Evolutionary conservation across 73 alveolate species (phyloP), one percentile per base, ranked within the genome.

Genomic region (Paramecium tetraurelia): DNA sequence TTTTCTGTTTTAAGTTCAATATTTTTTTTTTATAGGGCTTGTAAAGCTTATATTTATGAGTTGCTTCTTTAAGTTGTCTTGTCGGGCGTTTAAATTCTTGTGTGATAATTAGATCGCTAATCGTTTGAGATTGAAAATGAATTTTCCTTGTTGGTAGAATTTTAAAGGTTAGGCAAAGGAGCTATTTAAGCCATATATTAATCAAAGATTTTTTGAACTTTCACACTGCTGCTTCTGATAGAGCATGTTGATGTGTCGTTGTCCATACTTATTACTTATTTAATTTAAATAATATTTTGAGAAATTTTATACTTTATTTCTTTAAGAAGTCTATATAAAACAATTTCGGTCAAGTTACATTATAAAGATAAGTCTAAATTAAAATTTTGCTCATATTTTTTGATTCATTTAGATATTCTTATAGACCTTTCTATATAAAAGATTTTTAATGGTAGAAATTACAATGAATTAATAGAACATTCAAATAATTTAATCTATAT

Each of bases 231-330:
- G 38, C 87, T 75, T 38, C 87, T 75, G 2, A 75, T 38, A 0
- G 87, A 38, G n/a, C 68, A 75, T 1, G 58, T 75, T 38, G 87
- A 75, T 35, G 59, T 75, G 20, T 75, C 87, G 87, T 75, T 75
- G 11, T 75, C 87, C 87, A 75, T 75, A 7, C 24, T 68, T 33
- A 27, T 53, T 2, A 53, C 69, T 53, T 53, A 53, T 16, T 53
- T 53, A 53, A 53, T 53, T 53, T 53, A 53, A 53, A 53, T 53
- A 53, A 53, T 53, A 18, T 53, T 53, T 53, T 8, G 10, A 16
- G 21, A 18, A 53, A 53, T 53, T 53, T 10, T 18, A 53, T n/a
- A 41, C 53, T 1, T 12, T 10, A 10, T 53, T 14, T 18, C 21
- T 18, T 18, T 18, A 7, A 53, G 31, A 18, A 18, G 69, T 18